These are phyloP conservation scores for Alternaria brassicicola DNA, from an alignment of 2,329 filamentous ascomycete species.

Conservation along the genomic window DNA sequence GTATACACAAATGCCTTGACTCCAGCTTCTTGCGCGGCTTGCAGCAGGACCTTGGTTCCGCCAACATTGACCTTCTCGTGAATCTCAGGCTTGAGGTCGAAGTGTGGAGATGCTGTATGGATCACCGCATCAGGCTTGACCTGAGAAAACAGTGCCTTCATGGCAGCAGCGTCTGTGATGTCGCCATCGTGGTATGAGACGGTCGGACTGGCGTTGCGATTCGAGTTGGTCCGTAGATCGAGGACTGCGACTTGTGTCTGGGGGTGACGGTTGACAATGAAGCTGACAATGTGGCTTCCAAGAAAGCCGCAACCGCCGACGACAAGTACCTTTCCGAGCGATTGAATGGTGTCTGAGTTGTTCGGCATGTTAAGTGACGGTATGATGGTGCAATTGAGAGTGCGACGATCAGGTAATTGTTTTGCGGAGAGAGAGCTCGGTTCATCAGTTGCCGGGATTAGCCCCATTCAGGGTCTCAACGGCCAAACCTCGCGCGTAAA, in stretches of 20 bases:
- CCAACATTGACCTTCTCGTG: constrained; percentile 59
- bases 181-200: constrained; percentile 59
- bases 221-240: constrained; percentile 53
- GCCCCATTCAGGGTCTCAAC: constrained; percentile 16
- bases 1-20: constrained; percentile 62
- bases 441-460: constrained; percentile 14
- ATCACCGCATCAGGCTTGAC: constrained; percentile 56
- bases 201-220: constrained; percentile 48
- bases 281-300: constrained; percentile 58
- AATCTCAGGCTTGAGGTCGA: constrained; percentile 47
- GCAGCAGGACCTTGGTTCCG: constrained; percentile 57
- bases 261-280: constrained; percentile 51
- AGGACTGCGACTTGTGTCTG: constrained; percentile 55
- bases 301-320: constrained; percentile 60
- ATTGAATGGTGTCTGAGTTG: constrained; percentile 26
- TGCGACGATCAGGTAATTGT: constrained; percentile 15
- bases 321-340: constrained; percentile 55
- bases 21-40: constrained; percentile 55
- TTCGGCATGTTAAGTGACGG: constrained; percentile 24
- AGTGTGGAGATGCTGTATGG: constrained; percentile 57
- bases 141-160: constrained; percentile 51
- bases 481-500: not conserved
- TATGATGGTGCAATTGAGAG: constrained; percentile 12
- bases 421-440: constrained; percentile 30
- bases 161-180: constrained; percentile 54